Evolutionary conservation across 768 basidiomycete genomes (phyloP), one percentile per base, ranked within the genome.

Genomic region (Saitozyma podzolica): DNA sequence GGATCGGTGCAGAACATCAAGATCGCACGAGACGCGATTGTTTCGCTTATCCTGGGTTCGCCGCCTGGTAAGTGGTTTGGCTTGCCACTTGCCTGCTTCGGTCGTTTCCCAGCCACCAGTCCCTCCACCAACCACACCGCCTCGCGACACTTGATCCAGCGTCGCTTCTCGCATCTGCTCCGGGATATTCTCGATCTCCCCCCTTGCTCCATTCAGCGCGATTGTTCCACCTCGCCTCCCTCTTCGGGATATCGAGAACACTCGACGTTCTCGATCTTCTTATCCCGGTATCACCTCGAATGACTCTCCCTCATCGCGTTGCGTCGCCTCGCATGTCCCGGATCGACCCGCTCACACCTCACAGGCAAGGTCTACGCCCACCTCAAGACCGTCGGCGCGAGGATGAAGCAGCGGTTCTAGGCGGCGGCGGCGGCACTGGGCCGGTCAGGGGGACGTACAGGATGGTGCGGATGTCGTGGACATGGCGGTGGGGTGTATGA

Each of bases 1-100:
- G 96, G 96, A 20, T 95, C 94, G 14, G 97, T 96, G 82, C 91
- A 94, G 83, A 96, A 96, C 75, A 98, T 99, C 83, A 96, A 95
- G 81, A 86, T 98, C 61, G 96, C 96, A 0, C 85, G 94, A 60
- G 95, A 97, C 79, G 93, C 96, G 7, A 88, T 99, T 65, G 94
- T 96, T 37, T 92, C 91, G 13, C 85, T 96, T 17, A 97, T 97
- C 68, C 84, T 97, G 14, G 94, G 94, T 40, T 94, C 92, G 13
- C 94, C 94, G 0, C 94, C 94, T 54, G 94, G 94, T 56, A 91
- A 92, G 76, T 91, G 91, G 9, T 13, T 2, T 17, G 45, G 13
- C n/a, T 47, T 3, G 11, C 45, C 45, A n/a, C n/a, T 45, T 47
- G 45, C 45, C 45, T 47, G 1, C 45, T 47, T 47, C 45, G 45